These are phyloP conservation scores for Monosporascus sp. DNA, from an alignment of 2,329 filamentous ascomycete species.

Conservation along the genomic window DNA sequence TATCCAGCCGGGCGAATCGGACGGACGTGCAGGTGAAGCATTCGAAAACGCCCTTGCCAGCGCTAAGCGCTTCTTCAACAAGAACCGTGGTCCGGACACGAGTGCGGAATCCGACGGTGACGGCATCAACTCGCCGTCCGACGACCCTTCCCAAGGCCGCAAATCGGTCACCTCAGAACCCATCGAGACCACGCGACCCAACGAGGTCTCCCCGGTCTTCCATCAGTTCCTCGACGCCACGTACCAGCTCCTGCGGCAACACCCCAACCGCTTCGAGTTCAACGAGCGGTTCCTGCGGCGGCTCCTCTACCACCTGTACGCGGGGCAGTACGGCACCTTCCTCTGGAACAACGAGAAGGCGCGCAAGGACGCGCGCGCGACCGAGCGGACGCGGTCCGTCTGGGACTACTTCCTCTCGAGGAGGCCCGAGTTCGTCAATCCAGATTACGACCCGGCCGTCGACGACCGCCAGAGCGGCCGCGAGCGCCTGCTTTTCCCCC, in stretches of 20 bases:
- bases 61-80: slow-evolving; percentile 86
- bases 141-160: slow-evolving; percentile 26
- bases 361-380: slow-evolving; percentile 62
- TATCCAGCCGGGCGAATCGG: slow-evolving; percentile 56
- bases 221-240: slow-evolving; percentile 95
- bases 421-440: slow-evolving; percentile 75
- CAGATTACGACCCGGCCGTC: slow-evolving; percentile 65
- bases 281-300: slow-evolving; percentile 89
- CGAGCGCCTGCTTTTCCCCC: slow-evolving; percentile 79
- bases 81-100: slow-evolving; percentile 57
- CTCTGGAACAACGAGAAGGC: slow-evolving; percentile 93
- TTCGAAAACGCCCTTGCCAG: slow-evolving; percentile 81
- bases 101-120: slow-evolving; percentile 51
- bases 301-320: slow-evolving; percentile 88
- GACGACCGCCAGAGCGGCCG: slow-evolving; percentile 76
- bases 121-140: slow-evolving; percentile 18
- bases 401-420: slow-evolving; percentile 94
- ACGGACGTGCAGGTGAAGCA: slow-evolving; percentile 60
- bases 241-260: slow-evolving; percentile 81
- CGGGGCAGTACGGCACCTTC: slow-evolving; percentile 95
- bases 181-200: slow-evolving; percentile 67
- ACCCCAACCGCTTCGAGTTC: slow-evolving; percentile 88
- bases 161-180: slow-evolving; percentile 42
- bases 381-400: slow-evolving; percentile 73
- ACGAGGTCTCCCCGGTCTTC: slow-evolving; percentile 92